Percentiles rank a stretch among this genome's conserved stretches.
These are phyloP conservation scores for Monilinia aucupariae DNA, from an alignment of 2,329 filamentous ascomycete species.

Conservation along the genomic window DNA sequence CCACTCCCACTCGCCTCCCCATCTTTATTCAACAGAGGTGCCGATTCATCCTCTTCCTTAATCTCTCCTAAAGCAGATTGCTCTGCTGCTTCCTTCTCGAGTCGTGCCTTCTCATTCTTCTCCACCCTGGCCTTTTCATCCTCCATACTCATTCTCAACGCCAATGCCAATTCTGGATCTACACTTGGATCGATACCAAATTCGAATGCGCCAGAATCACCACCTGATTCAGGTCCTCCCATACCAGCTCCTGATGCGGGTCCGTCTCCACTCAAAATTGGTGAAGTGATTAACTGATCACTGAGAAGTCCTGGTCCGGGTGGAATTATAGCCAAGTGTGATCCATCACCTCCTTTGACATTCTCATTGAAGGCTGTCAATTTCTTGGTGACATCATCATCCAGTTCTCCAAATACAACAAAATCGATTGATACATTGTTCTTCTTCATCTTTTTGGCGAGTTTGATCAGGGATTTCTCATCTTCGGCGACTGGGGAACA, in stretches of 20 bases:
- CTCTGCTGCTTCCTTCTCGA: conserved; percentile 62
- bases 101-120: conserved; percentile 58
- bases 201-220: conserved; percentile 61
- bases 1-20: conserved; percentile 59
- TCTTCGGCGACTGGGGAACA: conserved; percentile 89
- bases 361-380: conserved; percentile 88
- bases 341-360: conserved; percentile 87
- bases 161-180: conserved; percentile 90
- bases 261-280: conserved; percentile 81
- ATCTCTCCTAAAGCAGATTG: conserved; percentile 77
- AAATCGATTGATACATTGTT: conserved; percentile 91
- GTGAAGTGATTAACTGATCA: conserved; percentile 82
- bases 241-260: conserved; percentile 53
- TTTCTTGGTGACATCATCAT: conserved; percentile 87
- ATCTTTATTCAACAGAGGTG: conserved; percentile 58
- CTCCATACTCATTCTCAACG: conserved; percentile 94
- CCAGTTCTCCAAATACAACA: conserved; percentile 87
- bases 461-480: conserved; percentile 78
- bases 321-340: conserved; percentile 82
- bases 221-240: conserved; percentile 46
- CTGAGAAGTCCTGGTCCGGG: conserved; percentile 88
- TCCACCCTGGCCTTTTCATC: conserved; percentile 94
- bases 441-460: conserved; percentile 99
- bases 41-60: conserved; percentile 67
- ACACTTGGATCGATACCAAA: conserved; percentile 87